Evolutionary conservation across 805 yeast genomes (phyloP).

Genomic region (Priceomyces medius): DNA sequence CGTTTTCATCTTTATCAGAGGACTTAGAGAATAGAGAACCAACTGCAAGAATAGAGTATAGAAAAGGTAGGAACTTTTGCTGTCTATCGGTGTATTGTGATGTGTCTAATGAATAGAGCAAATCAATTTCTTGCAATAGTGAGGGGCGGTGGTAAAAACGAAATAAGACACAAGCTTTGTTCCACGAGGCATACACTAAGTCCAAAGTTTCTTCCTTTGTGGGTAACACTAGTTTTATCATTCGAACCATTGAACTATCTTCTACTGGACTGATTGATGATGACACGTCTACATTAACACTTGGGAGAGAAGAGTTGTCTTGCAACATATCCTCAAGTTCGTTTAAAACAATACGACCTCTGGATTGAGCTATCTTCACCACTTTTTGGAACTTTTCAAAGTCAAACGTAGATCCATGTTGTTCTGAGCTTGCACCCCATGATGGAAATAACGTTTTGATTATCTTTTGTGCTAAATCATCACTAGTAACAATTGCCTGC

Average conservation of each 20-base stretch:
- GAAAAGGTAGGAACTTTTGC: constrained; percentile 71
- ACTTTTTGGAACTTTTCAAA: constrained; percentile 32
- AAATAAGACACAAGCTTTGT: constrained; percentile 79
- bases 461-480: constrained; percentile 30
- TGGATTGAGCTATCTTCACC: constrained; percentile 19
- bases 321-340: constrained; percentile 30
- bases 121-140: constrained; percentile 68
- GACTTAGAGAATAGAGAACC: constrained; percentile 72
- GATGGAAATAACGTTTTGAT: constrained; percentile 26
- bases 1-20: constrained; percentile 20
- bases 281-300: constrained; percentile 13
- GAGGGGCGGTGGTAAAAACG: constrained; percentile 86
- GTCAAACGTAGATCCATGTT: constrained; percentile 31
- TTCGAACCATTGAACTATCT: constrained; percentile 24
- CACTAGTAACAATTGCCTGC: constrained; percentile 10
- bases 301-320: constrained; percentile 24
- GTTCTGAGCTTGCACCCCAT: constrained; percentile 26
- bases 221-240: constrained; percentile 69
- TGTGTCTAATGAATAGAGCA: constrained; percentile 75
- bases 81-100: constrained; percentile 69
- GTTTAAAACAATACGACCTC: constrained; percentile 17
- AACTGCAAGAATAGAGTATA: constrained; percentile 85
- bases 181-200: constrained; percentile 76
- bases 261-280: constrained; percentile 21
- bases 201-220: constrained; percentile 70